Conservation (phyloP, 768 basidiomycete genomes). For the Epithele typhae region DNA sequence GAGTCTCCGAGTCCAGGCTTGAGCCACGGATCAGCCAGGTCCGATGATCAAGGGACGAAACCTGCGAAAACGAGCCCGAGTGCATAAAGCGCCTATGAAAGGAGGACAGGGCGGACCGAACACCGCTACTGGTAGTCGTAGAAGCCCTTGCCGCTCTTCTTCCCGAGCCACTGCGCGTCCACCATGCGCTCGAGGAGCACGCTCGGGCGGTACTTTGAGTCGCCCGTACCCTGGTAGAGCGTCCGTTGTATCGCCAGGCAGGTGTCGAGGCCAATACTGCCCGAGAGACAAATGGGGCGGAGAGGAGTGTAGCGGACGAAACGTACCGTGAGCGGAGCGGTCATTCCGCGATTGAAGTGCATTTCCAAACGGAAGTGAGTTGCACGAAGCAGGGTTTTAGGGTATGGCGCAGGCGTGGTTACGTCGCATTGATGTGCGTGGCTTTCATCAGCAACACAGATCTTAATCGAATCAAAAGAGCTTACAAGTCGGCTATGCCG, state of each 20-base stretch:
- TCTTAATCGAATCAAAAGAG: neutral
- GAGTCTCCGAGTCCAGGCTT: slow-evolving; percentile 1
- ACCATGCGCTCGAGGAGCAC: slow-evolving; percentile 93
- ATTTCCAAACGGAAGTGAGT: no score
- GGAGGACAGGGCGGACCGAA: no score
- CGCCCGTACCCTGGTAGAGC: slow-evolving; percentile 82
- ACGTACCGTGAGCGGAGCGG: slow-evolving; percentile 20
- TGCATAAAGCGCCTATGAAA: no score
- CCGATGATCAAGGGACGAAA: no score
- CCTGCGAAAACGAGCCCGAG: no score
- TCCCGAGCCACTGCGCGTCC: slow-evolving; percentile 90
- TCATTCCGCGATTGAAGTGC: no score
- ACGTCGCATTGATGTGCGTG: no score
- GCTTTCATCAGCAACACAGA: no score
- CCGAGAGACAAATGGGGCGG: slow-evolving; percentile 3
- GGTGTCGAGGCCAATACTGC: slow-evolving; percentile 94
- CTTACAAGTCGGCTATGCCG: slow-evolving; percentile 31
- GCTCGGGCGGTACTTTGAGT: slow-evolving; percentile 93
- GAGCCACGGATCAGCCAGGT: slow-evolving; percentile 1
- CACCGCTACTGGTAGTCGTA: slow-evolving; percentile 63
- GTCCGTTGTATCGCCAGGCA: slow-evolving; percentile 92
- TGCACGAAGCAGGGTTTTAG: no score
- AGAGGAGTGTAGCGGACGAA: slow-evolving; percentile 1
- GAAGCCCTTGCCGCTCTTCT: slow-evolving; percentile 92
- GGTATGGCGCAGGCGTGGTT: no score